A percentile compares a stretch with the other conserved stretches of the same genome.
Evolutionary conservation across 208 protist genomes (phyloP).

Genomic region (Acanthamoeba lenticulata): DNA sequence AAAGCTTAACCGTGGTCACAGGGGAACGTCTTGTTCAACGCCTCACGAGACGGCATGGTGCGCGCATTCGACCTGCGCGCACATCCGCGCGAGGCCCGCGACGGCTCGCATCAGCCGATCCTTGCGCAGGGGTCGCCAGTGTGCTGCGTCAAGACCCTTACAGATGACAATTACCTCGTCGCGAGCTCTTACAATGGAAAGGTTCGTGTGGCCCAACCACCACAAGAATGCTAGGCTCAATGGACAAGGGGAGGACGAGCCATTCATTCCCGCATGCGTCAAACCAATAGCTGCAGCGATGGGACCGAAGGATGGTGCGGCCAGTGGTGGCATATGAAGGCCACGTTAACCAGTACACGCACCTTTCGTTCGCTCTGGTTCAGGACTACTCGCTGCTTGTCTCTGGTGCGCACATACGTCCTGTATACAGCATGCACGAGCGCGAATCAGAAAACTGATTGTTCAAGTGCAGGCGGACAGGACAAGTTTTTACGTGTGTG

Average conservation of each 20-base stretch:
- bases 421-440: no score
- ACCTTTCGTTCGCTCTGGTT: constrained; percentile 38
- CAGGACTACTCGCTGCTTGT: constrained; percentile 47
- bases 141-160: constrained; percentile 21
- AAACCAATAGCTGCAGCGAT: constrained; percentile 22
- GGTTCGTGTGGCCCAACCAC: no score
- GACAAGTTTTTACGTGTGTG: constrained; percentile 18
- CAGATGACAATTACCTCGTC: constrained; percentile 58
- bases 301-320: neutral
- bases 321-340: neutral
- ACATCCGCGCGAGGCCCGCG: neutral
- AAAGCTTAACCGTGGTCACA: no score
- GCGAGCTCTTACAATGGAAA: constrained; percentile 42
- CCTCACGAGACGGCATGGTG: constrained; percentile 29
- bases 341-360: constrained; percentile 42
- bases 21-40: constrained; percentile 24
- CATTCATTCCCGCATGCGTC: no score
- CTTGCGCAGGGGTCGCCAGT: neutral
- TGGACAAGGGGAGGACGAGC: no score
- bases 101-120: constrained; percentile 1
- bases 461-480: neutral
- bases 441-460: neutral
- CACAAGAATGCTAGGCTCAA: no score
- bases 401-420: neutral
- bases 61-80: constrained; percentile 15